Evolutionary conservation across 441 rosid species (phyloP).

Genomic region (Omphalea diandra): DNA sequence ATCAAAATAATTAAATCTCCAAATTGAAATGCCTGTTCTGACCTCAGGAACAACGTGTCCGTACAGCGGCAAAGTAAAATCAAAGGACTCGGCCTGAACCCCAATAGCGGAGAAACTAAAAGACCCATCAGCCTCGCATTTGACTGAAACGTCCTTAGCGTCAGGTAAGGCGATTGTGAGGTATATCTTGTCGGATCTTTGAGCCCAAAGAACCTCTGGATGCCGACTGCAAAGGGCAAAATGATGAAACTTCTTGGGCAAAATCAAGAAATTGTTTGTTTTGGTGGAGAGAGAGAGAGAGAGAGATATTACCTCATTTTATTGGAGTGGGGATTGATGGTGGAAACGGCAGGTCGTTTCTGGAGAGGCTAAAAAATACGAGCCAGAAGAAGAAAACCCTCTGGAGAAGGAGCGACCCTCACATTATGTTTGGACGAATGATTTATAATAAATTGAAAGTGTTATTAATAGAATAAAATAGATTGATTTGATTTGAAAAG

Average conservation of each 20-base stretch:
- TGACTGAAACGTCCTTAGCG: constrained; percentile 68
- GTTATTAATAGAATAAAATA: too few relatives aligned
- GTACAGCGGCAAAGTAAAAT: constrained; percentile 62
- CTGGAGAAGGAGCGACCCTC: too few relatives aligned
- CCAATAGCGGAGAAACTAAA: constrained; percentile 89
- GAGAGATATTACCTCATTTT: constrained; percentile 6
- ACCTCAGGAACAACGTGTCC: constrained; percentile 69
- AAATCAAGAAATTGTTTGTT: neutral
- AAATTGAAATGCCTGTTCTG: too few relatives aligned
- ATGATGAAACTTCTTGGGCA: neutral
- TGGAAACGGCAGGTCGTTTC: too few relatives aligned
- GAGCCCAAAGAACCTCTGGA: constrained; percentile 98
- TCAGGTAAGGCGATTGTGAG: constrained; percentile 83
- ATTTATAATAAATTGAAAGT: too few relatives aligned
- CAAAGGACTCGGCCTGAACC: constrained; percentile 58
- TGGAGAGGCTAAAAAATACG: too few relatives aligned
- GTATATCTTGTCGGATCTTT: constrained; percentile 78
- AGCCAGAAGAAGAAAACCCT: too few relatives aligned
- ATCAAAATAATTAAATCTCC: too few relatives aligned
- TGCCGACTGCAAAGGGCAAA: constrained; percentile 55
- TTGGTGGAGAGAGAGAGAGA: too few relatives aligned
- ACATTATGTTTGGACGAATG: too few relatives aligned
- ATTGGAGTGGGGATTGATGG: too few relatives aligned
- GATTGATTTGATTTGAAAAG: too few relatives aligned
- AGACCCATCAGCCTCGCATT: constrained; percentile 65